Conservation (phyloP, 352 stramenopile species). For the Phytophthora hibernalis region DNA sequence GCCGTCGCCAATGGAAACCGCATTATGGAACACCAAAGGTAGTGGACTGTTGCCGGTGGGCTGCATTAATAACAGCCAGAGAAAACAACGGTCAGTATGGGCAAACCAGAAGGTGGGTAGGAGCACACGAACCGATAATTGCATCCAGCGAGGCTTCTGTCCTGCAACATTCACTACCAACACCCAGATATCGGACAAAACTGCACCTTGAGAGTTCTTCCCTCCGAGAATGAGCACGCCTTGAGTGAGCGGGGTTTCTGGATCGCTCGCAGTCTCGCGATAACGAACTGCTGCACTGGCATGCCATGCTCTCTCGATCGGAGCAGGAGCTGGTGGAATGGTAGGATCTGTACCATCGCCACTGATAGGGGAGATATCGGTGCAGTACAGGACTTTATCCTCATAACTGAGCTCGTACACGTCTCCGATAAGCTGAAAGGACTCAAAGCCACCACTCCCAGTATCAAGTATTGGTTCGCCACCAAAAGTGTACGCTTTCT, state of each 20-base stretch:
- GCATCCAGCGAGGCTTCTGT: slow-evolving; percentile 41
- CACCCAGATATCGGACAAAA: slow-evolving; percentile 60
- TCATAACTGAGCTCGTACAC: slow-evolving; percentile 52
- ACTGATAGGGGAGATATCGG: slow-evolving; percentile 32
- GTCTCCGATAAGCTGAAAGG: slow-evolving; percentile 37
- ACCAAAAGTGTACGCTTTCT: slow-evolving; percentile 62
- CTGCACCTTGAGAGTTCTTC: slow-evolving; percentile 37
- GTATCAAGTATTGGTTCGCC: slow-evolving; percentile 43
- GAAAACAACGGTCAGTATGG: slow-evolving; percentile 4
- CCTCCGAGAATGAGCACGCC: slow-evolving; percentile 62
- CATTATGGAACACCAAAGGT: slow-evolving; percentile 58
- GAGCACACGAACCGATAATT: slow-evolving; percentile 41
- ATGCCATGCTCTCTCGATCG: slow-evolving; percentile 56
- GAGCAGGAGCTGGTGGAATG: slow-evolving; percentile 10
- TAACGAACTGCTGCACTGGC: slow-evolving; percentile 35
- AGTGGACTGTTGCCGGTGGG: slow-evolving; percentile 58
- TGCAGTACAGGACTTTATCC: slow-evolving; percentile 51
- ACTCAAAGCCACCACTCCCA: not conserved
- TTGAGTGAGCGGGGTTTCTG: slow-evolving; percentile 24
- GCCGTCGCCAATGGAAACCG: slow-evolving; percentile 43
- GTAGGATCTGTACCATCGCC: slow-evolving; percentile 22
- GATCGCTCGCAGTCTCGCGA: slow-evolving; percentile 13
- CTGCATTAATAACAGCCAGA: slow-evolving; percentile 25
- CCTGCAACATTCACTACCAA: slow-evolving; percentile 34
- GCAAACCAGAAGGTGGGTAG: not conserved